A percentile compares a stretch with the other conserved stretches of the same genome.
phyloP scores from a whole-genome alignment of 495 filamentous ascomycete genomes.

The Tetracladium marchalianum region DNA sequence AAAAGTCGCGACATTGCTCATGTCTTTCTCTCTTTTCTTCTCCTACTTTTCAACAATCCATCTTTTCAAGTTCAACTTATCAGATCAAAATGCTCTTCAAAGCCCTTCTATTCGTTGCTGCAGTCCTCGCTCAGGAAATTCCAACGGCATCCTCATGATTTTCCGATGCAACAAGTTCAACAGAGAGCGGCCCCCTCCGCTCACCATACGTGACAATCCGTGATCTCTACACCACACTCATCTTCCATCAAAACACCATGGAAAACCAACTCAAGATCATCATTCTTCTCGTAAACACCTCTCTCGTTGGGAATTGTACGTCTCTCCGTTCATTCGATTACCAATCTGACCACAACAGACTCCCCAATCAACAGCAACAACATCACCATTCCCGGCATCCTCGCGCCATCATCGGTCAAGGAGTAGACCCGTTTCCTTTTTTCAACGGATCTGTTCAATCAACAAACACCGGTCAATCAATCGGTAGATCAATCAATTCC shows the following conservation, averaged over 20 bases:
- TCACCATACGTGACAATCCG: conserved; percentile 46
- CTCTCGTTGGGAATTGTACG: conserved; percentile 40
- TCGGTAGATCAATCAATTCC: conserved; percentile 38
- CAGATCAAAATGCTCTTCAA: no score
- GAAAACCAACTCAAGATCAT: conserved; percentile 40
- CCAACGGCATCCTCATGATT: no score
- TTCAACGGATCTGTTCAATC: conserved; percentile 40
- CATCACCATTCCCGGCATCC: conserved; percentile 38
- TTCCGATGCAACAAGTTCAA: no score
- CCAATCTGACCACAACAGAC: conserved; percentile 13
- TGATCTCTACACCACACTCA: conserved; percentile 43
- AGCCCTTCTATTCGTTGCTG: no score
- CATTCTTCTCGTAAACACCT: conserved; percentile 45
- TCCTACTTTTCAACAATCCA: no score
- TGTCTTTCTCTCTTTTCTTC: no score
- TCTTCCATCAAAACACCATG: conserved; percentile 42
- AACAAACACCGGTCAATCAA: conserved; percentile 28
- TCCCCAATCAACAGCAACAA: conserved; percentile 36
- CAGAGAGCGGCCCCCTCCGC: conserved; percentile 33
- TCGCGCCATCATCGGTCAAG: conserved; percentile 34
- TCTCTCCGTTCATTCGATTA: not conserved
- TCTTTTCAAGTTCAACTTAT: no score
- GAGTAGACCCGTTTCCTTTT: conserved; percentile 42
- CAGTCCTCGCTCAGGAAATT: no score
- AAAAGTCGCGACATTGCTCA: no score